Evolutionary conservation across 441 rosid species (phyloP).

Genomic region (Populus tomentosa): DNA sequence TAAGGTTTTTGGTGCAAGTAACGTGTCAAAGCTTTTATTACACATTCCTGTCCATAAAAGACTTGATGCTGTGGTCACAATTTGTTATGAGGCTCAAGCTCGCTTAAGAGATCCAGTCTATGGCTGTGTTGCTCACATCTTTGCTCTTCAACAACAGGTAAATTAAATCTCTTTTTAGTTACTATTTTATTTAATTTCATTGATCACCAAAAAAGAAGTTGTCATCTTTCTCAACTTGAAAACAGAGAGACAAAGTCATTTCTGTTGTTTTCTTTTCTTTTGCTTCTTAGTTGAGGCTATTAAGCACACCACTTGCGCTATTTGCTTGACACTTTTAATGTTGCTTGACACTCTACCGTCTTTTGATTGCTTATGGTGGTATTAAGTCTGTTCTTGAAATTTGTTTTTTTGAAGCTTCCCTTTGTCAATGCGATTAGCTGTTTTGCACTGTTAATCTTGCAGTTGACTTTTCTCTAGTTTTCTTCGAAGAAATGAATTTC

Average conservation of each 20-base stretch:
- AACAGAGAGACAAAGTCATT: neutral
- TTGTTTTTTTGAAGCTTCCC: neutral
- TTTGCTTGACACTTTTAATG: neutral
- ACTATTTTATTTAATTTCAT: neutral
- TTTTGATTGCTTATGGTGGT: neutral
- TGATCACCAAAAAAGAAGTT: neutral
- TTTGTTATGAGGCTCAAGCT: slow-evolving; percentile 92
- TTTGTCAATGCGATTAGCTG: neutral
- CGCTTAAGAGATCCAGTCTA: slow-evolving; percentile 90
- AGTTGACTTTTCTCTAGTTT: neutral
- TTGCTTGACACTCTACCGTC: neutral
- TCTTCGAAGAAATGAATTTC: neutral
- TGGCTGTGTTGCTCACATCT: slow-evolving; percentile 93
- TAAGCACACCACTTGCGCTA: neutral
- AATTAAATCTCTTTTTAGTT: neutral
- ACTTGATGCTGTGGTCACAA: slow-evolving; percentile 80
- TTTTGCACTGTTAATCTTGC: neutral
- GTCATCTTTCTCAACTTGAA: neutral
- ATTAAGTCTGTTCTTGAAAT: neutral
- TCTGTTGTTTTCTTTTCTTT: neutral
- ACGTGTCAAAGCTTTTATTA: slow-evolving; percentile 76
- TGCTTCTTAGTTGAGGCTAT: neutral
- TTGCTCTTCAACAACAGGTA: slow-evolving; percentile 96
- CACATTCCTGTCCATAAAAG: slow-evolving; percentile 70
- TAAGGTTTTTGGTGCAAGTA: slow-evolving; percentile 93